Conservation (phyloP, 2,329 filamentous ascomycete genomes). For the Stagonosporopsis tanaceti region DNA sequence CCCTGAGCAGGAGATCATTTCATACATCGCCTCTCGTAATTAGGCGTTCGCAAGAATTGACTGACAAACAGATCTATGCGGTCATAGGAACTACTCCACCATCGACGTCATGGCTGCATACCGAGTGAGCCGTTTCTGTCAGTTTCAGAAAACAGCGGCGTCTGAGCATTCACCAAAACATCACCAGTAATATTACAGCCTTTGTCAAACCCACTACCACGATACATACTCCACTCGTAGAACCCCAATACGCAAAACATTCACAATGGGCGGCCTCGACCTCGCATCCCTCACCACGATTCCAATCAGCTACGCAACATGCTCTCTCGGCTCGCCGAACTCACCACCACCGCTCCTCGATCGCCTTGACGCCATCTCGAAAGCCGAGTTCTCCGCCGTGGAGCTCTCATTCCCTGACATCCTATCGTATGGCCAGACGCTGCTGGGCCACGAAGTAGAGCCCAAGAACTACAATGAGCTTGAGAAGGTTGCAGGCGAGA, state of each 20-base stretch:
- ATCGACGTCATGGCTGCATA: slow-evolving; percentile 38
- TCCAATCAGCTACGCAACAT: slow-evolving; percentile 64
- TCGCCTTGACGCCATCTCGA: slow-evolving; percentile 69
- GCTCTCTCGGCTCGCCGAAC: slow-evolving; percentile 60
- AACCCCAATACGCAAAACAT: not conserved
- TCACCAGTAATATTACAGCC: too few species aligned
- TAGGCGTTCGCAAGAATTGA: not conserved
- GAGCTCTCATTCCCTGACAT: slow-evolving; percentile 81
- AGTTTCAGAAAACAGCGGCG: not conserved
- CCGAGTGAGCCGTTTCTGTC: slow-evolving; percentile 1
- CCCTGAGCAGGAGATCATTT: not conserved
- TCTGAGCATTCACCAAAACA: not conserved
- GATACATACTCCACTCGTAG: not conserved
- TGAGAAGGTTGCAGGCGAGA: slow-evolving; percentile 61
- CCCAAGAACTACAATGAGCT: slow-evolving; percentile 68
- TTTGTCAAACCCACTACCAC: not conserved
- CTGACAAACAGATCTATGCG: slow-evolving; percentile 14
- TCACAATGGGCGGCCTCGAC: slow-evolving; percentile 46
- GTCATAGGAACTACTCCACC: slow-evolving; percentile 26
- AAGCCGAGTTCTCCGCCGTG: slow-evolving; percentile 71
- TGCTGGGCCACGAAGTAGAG: slow-evolving; percentile 60
- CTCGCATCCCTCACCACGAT: slow-evolving; percentile 50
- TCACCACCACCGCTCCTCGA: slow-evolving; percentile 61
- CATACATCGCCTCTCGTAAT: not conserved
- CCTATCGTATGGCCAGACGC: slow-evolving; percentile 65